Conservation (phyloP, 345 rosid genomes). For the Salix exigua region DNA sequence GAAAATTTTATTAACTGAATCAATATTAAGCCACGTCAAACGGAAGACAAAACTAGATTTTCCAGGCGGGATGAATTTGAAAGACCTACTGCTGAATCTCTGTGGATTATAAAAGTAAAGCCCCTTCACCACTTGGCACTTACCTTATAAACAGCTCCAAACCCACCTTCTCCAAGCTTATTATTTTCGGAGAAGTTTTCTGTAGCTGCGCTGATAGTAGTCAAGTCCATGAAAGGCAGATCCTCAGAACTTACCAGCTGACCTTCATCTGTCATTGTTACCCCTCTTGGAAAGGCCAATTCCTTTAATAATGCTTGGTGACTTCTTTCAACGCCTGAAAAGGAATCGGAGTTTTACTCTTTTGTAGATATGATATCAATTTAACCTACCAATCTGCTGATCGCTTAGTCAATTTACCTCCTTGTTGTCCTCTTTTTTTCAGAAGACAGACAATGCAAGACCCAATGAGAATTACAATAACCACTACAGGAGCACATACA, state of each 20-base stretch:
- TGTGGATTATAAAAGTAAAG: not conserved
- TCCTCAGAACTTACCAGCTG: constrained; percentile 29
- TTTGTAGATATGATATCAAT: not conserved
- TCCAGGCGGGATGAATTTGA: not conserved
- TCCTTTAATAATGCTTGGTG: constrained; percentile 15
- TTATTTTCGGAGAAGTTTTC: constrained; percentile 8
- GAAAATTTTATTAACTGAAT: not conserved
- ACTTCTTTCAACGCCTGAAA: constrained; percentile 25
- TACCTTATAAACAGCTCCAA: constrained; percentile 13
- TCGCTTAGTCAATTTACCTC: constrained; percentile 14
- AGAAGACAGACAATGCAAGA: constrained; percentile 1
- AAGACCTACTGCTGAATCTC: not conserved
- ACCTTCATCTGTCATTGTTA: constrained; percentile 17
- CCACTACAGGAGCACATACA: not conserved
- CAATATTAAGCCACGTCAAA: not conserved
- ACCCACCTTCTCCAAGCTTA: constrained; percentile 19
- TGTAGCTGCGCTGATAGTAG: constrained; percentile 5
- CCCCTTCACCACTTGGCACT: not conserved
- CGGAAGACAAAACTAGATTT: not conserved
- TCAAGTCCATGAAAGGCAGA: not conserved
- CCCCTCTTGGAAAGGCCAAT: constrained; percentile 19
- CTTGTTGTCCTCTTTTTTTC: constrained; percentile 11
- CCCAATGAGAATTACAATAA: constrained; percentile 18
- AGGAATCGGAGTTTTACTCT: not conserved
- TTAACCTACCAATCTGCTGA: not conserved